These are phyloP conservation scores for Trichophyton mentagrophytes DNA, from an alignment of 2,329 filamentous ascomycete species.

Conservation along the genomic window DNA sequence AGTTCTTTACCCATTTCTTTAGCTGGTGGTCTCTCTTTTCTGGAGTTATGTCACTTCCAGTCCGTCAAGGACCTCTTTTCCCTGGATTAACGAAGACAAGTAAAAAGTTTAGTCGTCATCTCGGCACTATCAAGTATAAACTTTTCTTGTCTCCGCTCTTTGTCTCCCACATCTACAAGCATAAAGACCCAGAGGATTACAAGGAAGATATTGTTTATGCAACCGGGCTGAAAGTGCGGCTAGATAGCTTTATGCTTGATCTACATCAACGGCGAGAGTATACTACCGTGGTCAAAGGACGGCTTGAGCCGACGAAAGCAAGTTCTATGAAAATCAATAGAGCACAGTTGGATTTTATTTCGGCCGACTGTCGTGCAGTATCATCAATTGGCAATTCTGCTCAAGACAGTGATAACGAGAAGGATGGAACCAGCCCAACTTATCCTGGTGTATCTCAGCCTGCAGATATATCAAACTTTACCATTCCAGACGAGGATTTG, in stretches of 20 bases:
- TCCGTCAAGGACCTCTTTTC: slow-evolving; percentile 84
- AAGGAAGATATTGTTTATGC: slow-evolving; percentile 67
- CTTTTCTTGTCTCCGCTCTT: slow-evolving; percentile 83
- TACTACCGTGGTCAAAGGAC: slow-evolving; percentile 68
- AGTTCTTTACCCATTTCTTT: slow-evolving; percentile 98
- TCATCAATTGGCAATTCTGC: slow-evolving; percentile 77
- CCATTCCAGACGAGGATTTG: slow-evolving; percentile 86
- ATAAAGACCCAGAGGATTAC: slow-evolving; percentile 87
- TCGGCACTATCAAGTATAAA: slow-evolving; percentile 98
- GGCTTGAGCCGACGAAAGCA: slow-evolving; percentile 64
- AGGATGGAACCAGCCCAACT: slow-evolving; percentile 48
- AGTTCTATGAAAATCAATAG: slow-evolving; percentile 93
- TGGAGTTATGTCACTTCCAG: slow-evolving; percentile 83
- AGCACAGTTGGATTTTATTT: slow-evolving; percentile 81
- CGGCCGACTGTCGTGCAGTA: slow-evolving; percentile 82
- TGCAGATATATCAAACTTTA: slow-evolving; percentile 69
- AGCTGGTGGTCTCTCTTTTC: slow-evolving; percentile 96
- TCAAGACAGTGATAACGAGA: slow-evolving; percentile 55
- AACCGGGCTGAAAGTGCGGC: slow-evolving; percentile 87
- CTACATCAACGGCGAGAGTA: slow-evolving; percentile 88
- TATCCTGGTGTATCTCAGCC: slow-evolving; percentile 41
- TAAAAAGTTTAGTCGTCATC: slow-evolving; percentile 93
- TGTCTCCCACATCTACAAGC: slow-evolving; percentile 94
- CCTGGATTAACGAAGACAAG: slow-evolving; percentile 88
- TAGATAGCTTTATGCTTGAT: slow-evolving; percentile 96